Evolutionary conservation across 257 asterid species (phyloP).

Genomic region (Coffea eugenioides): DNA sequence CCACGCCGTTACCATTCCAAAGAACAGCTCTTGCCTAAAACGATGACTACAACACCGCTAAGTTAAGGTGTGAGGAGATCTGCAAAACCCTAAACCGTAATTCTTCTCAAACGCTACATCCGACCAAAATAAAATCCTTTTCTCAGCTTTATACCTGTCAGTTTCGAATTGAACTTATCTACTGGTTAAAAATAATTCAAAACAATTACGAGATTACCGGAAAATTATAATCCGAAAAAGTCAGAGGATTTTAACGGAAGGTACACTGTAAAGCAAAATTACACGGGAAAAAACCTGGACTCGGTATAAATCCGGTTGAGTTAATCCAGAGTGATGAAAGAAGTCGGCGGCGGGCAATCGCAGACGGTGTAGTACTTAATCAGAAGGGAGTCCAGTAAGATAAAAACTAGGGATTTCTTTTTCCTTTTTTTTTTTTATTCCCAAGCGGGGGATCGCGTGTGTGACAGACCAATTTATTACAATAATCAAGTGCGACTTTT

Average conservation of each 20-base stretch:
- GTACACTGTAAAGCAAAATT: background rate
- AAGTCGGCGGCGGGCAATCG: background rate
- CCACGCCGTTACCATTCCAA: background rate
- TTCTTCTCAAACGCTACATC: background rate
- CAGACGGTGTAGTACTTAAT: background rate
- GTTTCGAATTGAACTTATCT: background rate
- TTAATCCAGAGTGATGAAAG: background rate
- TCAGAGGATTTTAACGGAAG: background rate
- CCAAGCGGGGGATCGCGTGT: no score
- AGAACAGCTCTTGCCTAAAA: background rate
- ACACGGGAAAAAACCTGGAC: background rate
- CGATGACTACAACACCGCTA: background rate
- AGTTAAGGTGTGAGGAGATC: background rate
- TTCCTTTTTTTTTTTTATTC: background rate
- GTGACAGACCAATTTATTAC: no score
- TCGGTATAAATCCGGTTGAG: background rate
- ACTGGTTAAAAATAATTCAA: background rate
- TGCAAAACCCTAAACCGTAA: conserved; percentile 63
- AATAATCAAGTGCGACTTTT: no score
- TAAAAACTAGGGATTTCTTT: background rate
- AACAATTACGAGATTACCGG: background rate
- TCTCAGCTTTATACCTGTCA: background rate
- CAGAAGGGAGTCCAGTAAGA: background rate
- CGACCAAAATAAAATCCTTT: background rate
- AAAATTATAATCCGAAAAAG: background rate